Evolutionary conservation across 345 rosid genomes (phyloP).

Genomic region (Eucalyptus pumila): DNA sequence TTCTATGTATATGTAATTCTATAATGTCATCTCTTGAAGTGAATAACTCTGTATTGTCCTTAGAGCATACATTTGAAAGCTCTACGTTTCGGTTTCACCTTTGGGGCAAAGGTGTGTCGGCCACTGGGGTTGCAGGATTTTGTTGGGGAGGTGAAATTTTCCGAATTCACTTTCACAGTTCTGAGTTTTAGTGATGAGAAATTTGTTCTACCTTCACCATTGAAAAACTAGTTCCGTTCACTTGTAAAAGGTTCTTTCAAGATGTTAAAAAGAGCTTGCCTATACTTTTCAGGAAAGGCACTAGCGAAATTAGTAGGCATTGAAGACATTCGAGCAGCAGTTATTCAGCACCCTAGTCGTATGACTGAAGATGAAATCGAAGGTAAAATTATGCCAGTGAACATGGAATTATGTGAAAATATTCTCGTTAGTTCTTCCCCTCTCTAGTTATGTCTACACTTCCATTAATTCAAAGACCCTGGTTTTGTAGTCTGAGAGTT

Average conservation of each 20-base stretch:
- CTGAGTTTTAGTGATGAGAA: background rate
- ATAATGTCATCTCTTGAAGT: background rate
- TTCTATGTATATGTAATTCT: background rate
- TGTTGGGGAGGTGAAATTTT: conserved; percentile 26
- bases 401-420: background rate
- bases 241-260: background rate
- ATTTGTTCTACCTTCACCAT: background rate
- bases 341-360: conserved; percentile 15
- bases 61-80: no score
- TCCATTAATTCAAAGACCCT: background rate
- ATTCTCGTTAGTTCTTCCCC: background rate
- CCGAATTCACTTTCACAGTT: background rate
- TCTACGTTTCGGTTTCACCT: no score
- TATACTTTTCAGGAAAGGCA: conserved; percentile 6
- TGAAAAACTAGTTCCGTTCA: background rate
- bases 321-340: conserved; percentile 6
- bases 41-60: background rate
- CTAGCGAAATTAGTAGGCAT: conserved; percentile 7
- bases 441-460: background rate
- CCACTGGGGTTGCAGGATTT: conserved; percentile 24
- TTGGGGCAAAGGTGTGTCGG: conserved; percentile 1
- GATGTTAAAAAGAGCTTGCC: background rate
- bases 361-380: conserved; percentile 12
- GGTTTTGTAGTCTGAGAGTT: background rate
- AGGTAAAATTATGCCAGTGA: background rate